Percentiles rank a stretch among this genome's conserved stretches.
phyloP scores from a whole-genome alignment of 1,284 basidiomycete genomes.

The Baeospora myosura region DNA sequence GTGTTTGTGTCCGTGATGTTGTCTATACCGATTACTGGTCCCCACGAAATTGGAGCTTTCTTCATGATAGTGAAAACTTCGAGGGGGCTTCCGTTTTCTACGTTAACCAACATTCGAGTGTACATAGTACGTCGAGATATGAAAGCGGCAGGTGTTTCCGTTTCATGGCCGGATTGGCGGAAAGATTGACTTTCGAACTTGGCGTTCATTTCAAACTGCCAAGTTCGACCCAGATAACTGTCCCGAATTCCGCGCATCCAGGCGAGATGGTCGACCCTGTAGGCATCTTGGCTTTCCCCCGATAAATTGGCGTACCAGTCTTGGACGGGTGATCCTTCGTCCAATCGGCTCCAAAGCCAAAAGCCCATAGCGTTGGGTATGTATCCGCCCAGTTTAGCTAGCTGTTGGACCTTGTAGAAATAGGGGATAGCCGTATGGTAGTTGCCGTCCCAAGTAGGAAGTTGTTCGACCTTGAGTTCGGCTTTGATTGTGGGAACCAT shows the following conservation, averaged over 20 bases:
- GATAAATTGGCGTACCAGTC: constrained; percentile 4
- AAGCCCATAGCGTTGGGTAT: not conserved
- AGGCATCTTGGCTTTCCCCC: not conserved
- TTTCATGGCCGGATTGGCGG: constrained; percentile 1
- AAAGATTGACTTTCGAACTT: constrained; percentile 3
- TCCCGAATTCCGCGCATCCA: not conserved
- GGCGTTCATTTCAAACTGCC: constrained; percentile 2
- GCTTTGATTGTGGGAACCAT: constrained; percentile 5
- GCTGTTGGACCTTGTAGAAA: no score
- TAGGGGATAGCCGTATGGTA: no score
- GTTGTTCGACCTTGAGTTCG: constrained; percentile 1
- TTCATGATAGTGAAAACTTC: not conserved
- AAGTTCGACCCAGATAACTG: constrained; percentile 1
- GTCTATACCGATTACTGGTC: not conserved
- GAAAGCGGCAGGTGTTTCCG: constrained; percentile 3
- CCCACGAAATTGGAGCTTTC: not conserved
- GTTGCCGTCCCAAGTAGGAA: constrained; percentile 5
- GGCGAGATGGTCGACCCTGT: not conserved
- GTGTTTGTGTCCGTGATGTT: no score
- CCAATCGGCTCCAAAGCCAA: not conserved
- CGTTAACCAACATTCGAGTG: not conserved
- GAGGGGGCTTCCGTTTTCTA: not conserved
- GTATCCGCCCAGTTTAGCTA: not conserved
- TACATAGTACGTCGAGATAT: not conserved
- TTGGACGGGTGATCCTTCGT: not conserved